These are phyloP conservation scores for Geranium brycei DNA, from an alignment of 345 rosid genomes.

Conservation along the genomic window DNA sequence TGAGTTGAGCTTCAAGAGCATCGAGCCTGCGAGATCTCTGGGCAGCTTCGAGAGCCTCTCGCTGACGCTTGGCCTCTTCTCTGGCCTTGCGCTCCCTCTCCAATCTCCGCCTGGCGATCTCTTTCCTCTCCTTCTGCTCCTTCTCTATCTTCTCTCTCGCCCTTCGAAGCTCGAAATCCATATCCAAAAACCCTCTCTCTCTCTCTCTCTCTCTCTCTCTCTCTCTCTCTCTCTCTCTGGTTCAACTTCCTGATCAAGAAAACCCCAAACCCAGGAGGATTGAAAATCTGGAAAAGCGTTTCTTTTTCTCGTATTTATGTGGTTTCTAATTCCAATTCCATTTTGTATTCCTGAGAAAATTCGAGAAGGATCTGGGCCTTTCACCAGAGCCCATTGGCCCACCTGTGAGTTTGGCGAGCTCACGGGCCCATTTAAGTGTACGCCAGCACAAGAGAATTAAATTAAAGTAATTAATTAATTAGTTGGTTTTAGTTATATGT, in stretches of 20 bases:
- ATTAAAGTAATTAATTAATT: too few species aligned
- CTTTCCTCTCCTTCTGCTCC: constrained; percentile 81
- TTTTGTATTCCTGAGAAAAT: not conserved
- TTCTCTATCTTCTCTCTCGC: constrained; percentile 85
- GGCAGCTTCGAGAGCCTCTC: constrained; percentile 83
- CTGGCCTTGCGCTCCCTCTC: constrained; percentile 62
- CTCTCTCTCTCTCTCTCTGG: not conserved
- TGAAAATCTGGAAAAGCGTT: not conserved
- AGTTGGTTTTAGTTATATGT: too few species aligned
- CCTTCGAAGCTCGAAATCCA: constrained; percentile 90
- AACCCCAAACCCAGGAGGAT: not conserved
- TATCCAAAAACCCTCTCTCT: constrained; percentile 11
- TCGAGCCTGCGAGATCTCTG: constrained; percentile 71
- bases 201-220: not conserved
- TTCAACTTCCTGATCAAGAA: not conserved
- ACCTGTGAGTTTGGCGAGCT: not conserved
- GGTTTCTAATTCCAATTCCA: not conserved
- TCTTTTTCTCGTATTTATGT: not conserved
- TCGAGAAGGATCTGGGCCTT: constrained; percentile 29
- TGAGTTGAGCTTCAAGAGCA: constrained; percentile 61
- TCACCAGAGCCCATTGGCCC: not conserved
- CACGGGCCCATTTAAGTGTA: too few species aligned
- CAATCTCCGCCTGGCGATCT: constrained; percentile 51
- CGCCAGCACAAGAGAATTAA: too few species aligned
- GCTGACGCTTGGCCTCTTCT: constrained; percentile 54